Evolutionary conservation across 192 early-diverging fungal genomes (phyloP).

Genomic region (Coemansia sp.): DNA sequence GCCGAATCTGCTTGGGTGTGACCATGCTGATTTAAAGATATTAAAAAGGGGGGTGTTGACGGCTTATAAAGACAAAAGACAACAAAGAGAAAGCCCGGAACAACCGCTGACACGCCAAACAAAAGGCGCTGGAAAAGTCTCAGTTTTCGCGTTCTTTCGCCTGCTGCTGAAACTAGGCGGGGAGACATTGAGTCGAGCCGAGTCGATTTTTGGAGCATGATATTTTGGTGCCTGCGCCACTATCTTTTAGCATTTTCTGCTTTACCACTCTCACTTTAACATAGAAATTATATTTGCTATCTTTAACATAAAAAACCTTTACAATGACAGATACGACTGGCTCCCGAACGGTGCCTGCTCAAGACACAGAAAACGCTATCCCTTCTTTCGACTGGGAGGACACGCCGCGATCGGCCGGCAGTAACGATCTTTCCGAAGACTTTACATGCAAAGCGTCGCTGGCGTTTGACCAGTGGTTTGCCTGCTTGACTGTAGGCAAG

Average conservation of each 20-base stretch:
- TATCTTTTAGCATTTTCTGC: too few relatives aligned
- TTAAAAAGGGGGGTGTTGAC: not conserved
- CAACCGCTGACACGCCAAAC: not conserved
- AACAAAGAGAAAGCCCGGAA: not conserved
- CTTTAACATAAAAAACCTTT: not conserved
- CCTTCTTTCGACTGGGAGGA: slow-evolving; percentile 14
- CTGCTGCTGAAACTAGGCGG: too few relatives aligned
- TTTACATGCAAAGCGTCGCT: slow-evolving; percentile 45
- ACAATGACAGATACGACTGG: slow-evolving; percentile 3
- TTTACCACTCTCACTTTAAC: too few relatives aligned
- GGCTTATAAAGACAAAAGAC: slow-evolving; percentile 1
- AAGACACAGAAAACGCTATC: too few relatives aligned
- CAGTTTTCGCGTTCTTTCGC: too few relatives aligned
- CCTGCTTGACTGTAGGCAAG: slow-evolving; percentile 45
- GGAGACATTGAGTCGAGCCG: too few relatives aligned
- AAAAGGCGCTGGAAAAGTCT: too few relatives aligned
- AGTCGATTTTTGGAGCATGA: too few relatives aligned
- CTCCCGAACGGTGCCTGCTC: not conserved
- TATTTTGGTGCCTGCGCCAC: too few relatives aligned
- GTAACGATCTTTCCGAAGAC: slow-evolving; percentile 10
- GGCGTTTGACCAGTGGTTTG: slow-evolving; percentile 50
- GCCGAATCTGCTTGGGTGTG: slow-evolving; percentile 42
- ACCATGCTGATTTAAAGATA: slow-evolving; percentile 23
- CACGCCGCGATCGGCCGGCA: slow-evolving; percentile 1
- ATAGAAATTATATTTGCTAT: not conserved